Conservation (phyloP, 176 grass and related monocot genomes). For the Avena sativa region DNA sequence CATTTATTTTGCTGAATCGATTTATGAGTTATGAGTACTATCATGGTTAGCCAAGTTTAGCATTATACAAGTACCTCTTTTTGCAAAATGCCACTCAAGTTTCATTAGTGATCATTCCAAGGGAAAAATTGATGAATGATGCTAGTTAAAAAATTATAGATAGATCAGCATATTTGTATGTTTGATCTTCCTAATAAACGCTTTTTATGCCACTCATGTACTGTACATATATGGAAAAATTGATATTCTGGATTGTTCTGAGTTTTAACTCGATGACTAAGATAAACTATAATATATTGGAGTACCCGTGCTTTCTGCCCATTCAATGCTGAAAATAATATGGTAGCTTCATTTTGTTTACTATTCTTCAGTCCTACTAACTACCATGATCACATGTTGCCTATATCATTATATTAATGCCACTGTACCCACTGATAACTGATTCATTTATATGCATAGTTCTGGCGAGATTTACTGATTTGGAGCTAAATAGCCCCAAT, state of each 20-base stretch:
- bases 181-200: neutral
- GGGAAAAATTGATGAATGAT: neutral
- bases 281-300: neutral
- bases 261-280: neutral
- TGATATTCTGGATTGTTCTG: neutral
- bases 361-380: neutral
- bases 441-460: neutral
- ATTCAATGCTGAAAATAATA: neutral
- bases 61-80: conserved; percentile 17
- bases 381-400: neutral
- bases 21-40: neutral
- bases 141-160: neutral
- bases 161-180: neutral
- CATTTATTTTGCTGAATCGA: neutral
- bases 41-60: conserved; percentile 9
- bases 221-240: neutral
- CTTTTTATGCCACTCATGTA: neutral
- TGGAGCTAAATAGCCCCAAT: neutral
- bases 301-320: neutral
- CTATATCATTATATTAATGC: neutral
- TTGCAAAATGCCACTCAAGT: neutral
- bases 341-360: neutral
- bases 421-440: neutral
- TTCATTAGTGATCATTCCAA: conserved; percentile 5
- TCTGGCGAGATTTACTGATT: neutral